Conservation (phyloP, 441 rosid genomes). For the Theobroma grandiflorum region DNA sequence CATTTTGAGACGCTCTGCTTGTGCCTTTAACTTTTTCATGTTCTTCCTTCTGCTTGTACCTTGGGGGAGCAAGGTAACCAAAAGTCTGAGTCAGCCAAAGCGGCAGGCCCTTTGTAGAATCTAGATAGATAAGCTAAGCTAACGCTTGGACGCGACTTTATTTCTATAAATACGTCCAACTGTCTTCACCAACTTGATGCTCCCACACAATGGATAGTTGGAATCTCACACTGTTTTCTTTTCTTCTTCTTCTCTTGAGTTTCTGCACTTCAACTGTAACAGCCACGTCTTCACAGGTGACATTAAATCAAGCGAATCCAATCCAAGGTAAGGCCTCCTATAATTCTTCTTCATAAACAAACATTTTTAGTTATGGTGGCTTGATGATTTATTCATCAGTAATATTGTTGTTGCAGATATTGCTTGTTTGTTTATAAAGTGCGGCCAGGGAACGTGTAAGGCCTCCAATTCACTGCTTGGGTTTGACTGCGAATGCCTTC, state of each 20-base stretch:
- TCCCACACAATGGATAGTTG: background rate
- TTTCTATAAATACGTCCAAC: background rate
- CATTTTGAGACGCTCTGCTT: background rate
- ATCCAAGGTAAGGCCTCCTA: background rate
- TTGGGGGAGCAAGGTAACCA: background rate
- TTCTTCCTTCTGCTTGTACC: background rate
- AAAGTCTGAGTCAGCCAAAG: background rate
- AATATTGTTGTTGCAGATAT: background rate
- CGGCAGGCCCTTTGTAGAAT: background rate
- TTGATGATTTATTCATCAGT: background rate
- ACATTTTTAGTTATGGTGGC: background rate
- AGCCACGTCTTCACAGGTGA: background rate
- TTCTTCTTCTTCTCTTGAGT: constrained; percentile 33
- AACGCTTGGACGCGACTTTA: background rate
- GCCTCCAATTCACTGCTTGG: constrained; percentile 13
- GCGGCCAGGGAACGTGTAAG: constrained; percentile 57
- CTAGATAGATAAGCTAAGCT: background rate
- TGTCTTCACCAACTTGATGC: background rate
- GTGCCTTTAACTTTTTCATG: background rate
- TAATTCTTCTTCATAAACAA: background rate
- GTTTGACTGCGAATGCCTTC: constrained; percentile 48
- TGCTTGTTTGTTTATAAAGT: constrained; percentile 28
- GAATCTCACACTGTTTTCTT: constrained; percentile 19
- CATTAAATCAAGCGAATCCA: background rate
- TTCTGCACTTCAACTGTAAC: constrained; percentile 23